Evolutionary conservation across 2,329 filamentous ascomycete genomes (phyloP).

Genomic region (Colletotrichum sp.): DNA sequence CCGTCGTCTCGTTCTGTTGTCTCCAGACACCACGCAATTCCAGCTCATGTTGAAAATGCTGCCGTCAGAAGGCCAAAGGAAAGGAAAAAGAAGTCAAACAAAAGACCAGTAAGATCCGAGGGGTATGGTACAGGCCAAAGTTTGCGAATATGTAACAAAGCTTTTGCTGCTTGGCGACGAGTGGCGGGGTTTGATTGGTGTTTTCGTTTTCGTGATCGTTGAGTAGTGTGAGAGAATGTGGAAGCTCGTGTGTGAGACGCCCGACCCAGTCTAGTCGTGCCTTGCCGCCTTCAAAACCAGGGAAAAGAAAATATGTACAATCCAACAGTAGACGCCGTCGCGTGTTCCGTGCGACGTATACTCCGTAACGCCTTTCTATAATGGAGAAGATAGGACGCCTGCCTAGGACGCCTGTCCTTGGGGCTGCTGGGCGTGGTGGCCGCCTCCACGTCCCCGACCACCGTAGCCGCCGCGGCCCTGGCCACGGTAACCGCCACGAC

Average conservation of each 20-base stretch:
- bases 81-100: constrained; percentile 21
- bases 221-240: background rate
- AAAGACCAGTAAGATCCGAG: constrained; percentile 18
- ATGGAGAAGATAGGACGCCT: constrained; percentile 22
- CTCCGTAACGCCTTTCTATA: constrained; percentile 19
- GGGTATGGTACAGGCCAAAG: constrained; percentile 22
- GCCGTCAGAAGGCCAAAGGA: constrained; percentile 17
- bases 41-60: constrained; percentile 11
- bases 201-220: constrained; percentile 17
- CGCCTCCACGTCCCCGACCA: constrained; percentile 20
- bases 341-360: constrained; percentile 10
- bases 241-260: constrained; percentile 7
- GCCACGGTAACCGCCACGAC: constrained; percentile 25
- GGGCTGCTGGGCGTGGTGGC: constrained; percentile 12
- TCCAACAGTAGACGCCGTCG: constrained; percentile 18
- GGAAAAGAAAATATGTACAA: constrained; percentile 25
- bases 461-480: constrained; percentile 13
- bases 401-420: constrained; percentile 33
- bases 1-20: constrained; percentile 14
- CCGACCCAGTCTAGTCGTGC: constrained; percentile 22
- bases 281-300: constrained; percentile 1
- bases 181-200: constrained; percentile 11
- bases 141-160: constrained; percentile 21
- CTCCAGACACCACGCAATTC: constrained; percentile 11
- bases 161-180: constrained; percentile 12